phyloP scores from a whole-genome alignment of 2,329 filamentous ascomycete genomes.

The Penicillium sp. region DNA sequence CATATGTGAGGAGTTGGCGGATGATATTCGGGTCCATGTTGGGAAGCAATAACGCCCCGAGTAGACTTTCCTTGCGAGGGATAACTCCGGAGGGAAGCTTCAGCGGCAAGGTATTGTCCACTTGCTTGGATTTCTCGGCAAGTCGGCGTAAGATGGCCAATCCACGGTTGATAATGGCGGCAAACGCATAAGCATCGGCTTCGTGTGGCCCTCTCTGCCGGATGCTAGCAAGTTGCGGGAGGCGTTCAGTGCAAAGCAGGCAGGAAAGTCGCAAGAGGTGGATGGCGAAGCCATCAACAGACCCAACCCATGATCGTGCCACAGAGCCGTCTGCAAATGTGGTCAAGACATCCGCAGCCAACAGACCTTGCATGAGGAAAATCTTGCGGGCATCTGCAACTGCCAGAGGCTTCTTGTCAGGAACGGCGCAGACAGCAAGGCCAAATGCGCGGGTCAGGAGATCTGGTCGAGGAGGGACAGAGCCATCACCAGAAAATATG shows the following conservation, averaged over 20 bases:
- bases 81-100: conserved; percentile 62
- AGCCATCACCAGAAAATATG: conserved; percentile 74
- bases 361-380: conserved; percentile 85
- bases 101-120: conserved; percentile 52
- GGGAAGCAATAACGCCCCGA: conserved; percentile 67
- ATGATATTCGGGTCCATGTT: conserved; percentile 65
- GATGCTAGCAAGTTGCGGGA: conserved; percentile 38
- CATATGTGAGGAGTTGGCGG: conserved; percentile 67
- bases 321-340: conserved; percentile 73
- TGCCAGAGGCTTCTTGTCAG: conserved; percentile 66
- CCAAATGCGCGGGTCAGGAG: conserved; percentile 85
- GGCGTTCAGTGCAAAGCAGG: conserved; percentile 66
- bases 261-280: conserved; percentile 76
- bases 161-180: conserved; percentile 65
- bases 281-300: conserved; percentile 78
- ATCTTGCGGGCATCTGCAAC: conserved; percentile 83
- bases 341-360: conserved; percentile 85
- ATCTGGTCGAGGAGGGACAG: conserved; percentile 67
- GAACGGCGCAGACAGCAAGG: conserved; percentile 80
- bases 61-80: conserved; percentile 66
- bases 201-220: conserved; percentile 43
- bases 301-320: conserved; percentile 77
- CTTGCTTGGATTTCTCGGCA: conserved; percentile 63
- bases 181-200: conserved; percentile 43
- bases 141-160: conserved; percentile 68